Evolutionary conservation across 306 rosid genomes (phyloP), one percentile per base, ranked within the genome.

Genomic region (Betula pendula): DNA sequence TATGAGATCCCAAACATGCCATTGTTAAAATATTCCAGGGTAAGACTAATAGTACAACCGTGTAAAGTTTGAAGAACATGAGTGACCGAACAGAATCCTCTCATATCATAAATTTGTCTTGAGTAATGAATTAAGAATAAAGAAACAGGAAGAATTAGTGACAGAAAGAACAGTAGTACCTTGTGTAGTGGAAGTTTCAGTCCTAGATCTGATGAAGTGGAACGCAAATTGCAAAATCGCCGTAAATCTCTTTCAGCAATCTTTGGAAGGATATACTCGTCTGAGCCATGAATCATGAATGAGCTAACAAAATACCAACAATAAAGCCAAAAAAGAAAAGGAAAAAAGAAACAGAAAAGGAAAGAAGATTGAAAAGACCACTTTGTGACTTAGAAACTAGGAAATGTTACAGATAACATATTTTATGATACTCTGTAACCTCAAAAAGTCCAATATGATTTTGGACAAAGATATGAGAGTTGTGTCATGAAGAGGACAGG

Each of bases 191-290:
- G 89, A 81, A 88, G 91, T 53, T 89, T 80, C 84, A 83, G 52
- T 72, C 92, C 93, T 19, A 84, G 82, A 74, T 86, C 79, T 66
- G 85, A 84, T 51, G 94, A 89, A 74, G 85, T 83, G 19, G 69
- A 80, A 35, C 93, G 90, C 75, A 92, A 79, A 82, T 89, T 89
- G 22, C 92, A 85, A 73, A 90, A 90, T 84, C 84, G 81, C 19
- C 94, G 87, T 84, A 92, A 77, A 75, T 87, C 85, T 81, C 96
- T 87, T 71, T 92, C 97, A 52, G 96, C 94, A 35, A 92, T 87
- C 83, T 88, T 83, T 55, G 96, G 93, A 77, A 92, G 96, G 68
- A 92, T 89, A 75, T 88, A 90, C 53, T 90, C 92, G 80, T 92
- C 96, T 90, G 82, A 75, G 80, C 69, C 84, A 83, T 44, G 52